Percentiles rank a stretch among this genome's conserved stretches.
phyloP scores from a whole-genome alignment of 805 yeast species.

The Barnettozyma populi region DNA sequence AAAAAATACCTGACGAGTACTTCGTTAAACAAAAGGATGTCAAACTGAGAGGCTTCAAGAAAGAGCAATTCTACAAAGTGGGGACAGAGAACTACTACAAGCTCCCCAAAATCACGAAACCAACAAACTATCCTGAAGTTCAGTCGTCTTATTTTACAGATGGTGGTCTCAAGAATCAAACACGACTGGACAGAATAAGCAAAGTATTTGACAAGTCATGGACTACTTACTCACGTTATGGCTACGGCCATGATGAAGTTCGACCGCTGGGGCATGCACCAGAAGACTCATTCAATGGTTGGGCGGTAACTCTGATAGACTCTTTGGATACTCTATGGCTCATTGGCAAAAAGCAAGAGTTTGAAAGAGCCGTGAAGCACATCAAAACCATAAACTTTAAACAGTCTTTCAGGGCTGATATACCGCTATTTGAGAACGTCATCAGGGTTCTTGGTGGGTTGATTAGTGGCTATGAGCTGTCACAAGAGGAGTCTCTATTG shows the following conservation, averaged over 20 bases:
- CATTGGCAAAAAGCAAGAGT: slow-evolving; percentile 38
- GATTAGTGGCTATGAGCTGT: slow-evolving; percentile 46
- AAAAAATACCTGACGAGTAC: slow-evolving; percentile 18
- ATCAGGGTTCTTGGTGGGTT: slow-evolving; percentile 51
- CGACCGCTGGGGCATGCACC: slow-evolving; percentile 31
- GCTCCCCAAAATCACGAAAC: slow-evolving; percentile 15
- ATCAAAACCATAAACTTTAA: slow-evolving; percentile 36
- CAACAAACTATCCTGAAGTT: slow-evolving; percentile 21
- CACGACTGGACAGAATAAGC: slow-evolving; percentile 29
- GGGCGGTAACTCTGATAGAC: slow-evolving; percentile 48
- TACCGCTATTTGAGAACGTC: slow-evolving; percentile 47
- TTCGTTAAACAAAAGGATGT: slow-evolving; percentile 17
- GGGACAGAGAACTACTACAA: slow-evolving; percentile 22
- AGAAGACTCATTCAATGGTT: slow-evolving; percentile 40
- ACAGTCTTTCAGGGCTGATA: slow-evolving; percentile 32
- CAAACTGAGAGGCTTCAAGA: slow-evolving; percentile 16
- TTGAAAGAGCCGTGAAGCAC: slow-evolving; percentile 32
- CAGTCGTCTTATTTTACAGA: slow-evolving; percentile 27
- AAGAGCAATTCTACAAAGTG: slow-evolving; percentile 18
- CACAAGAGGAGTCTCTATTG: slow-evolving; percentile 31
- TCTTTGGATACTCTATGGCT: slow-evolving; percentile 45
- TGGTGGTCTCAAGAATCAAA: slow-evolving; percentile 24
- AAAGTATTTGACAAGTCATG: slow-evolving; percentile 38
- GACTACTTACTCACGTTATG: slow-evolving; percentile 36
- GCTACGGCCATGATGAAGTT: slow-evolving; percentile 43